Base-by-base conservation (phyloP, 2,329 filamentous ascomycete species). In the Trichoderma atrobrunneum region DNA sequence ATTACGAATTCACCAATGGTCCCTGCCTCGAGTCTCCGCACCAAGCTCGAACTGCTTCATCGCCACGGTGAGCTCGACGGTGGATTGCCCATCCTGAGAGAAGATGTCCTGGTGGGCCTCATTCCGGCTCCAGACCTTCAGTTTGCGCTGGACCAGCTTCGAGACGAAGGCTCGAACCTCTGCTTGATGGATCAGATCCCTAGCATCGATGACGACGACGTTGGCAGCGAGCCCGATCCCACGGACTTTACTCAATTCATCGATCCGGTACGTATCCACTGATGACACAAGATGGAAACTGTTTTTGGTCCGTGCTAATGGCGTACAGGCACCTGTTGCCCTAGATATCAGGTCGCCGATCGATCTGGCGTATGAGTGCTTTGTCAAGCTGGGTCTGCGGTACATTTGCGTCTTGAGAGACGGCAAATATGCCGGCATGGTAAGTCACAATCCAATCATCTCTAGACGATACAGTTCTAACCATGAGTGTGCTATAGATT, bases 331-430 rank as follows among this genome's bases (percentile, higher is more conserved):
- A 3, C 96, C 96, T 0, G 88, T 99, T 16, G 89, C 95, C 14
- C 85, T 99, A 28, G 96, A 99, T 78, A 92, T 97, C 34, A 89
- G 91, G 76, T 96, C 92, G 0, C 93, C 96, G 0, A 95, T 98
- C 89, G 95, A 98, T 79, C 84, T 99, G 51, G 96, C 98, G 5
- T 98, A 97, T 78, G 96, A 99, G 80, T 95, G 94, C 78, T 99
- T 98, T 80, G 93, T 93, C 65, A 99, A 99, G 82, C 86, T 99
- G 10, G 96, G 96, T 1, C 82, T 99, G 75, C 87, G 96, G 74
- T 98, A 97, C 81, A 92, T 99, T 64, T 98, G 96, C 79, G 94
- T 98, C 5, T 84, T 96, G 30, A 89, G 88, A 70, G 91, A 97
- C 75, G 96, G 96, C 28, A 90, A 89, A 73, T 99, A 93, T 82